Base-by-base conservation (phyloP, 257 asterid genomes). In the Perilla frutescens region DNA sequence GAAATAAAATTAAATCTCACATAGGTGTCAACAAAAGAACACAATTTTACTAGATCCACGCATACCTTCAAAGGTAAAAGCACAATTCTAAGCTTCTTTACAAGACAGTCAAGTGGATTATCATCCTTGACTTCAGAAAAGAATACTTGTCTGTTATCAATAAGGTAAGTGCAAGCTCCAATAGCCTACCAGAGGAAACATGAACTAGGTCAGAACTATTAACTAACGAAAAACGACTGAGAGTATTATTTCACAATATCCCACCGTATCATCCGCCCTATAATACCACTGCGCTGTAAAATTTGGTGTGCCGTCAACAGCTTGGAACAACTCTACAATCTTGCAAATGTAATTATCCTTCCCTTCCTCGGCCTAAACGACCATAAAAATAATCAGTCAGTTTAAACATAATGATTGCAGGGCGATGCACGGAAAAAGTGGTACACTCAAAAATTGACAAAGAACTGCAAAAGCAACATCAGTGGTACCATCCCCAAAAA, bases 241-340 rank as follows among this genome's bases (percentile, higher is more conserved):
- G 8, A 15, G 2, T 5, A 8, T 40, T 56, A 13, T 29, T 29
- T 57, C 32, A 58, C 6, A 34, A 54, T 44, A 12, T n/a, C 90
- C 76, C 77, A 93, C 98, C 43, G 98, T 93, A 57, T 93, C 98
- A 34, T 34, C 47, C 2, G 95, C 85, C 68, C 97, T 76, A 34
- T 93, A 89, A 76, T 76, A 93, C 96, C 97, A 91, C 32, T 84
- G 96, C 29, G 97, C 92, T 0, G 82, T 78, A 56, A 91, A 87
- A 9, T 80, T 70, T 43, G 4, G 66, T 1, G 80, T 64, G 40
- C 88, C 90, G 68, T 93, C 85, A 2, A 71, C 68, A 8, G 84
- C 89, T 76, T 88, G 76, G 66, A 91, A 93, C 58, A 93, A 26
- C 76, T 93, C 98, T 2, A 82, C 71, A 1, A 93, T 89, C 84